Evolutionary conservation across 129 eudicot genomes (phyloP).

Genomic region (Flaveria ramosissima): DNA sequence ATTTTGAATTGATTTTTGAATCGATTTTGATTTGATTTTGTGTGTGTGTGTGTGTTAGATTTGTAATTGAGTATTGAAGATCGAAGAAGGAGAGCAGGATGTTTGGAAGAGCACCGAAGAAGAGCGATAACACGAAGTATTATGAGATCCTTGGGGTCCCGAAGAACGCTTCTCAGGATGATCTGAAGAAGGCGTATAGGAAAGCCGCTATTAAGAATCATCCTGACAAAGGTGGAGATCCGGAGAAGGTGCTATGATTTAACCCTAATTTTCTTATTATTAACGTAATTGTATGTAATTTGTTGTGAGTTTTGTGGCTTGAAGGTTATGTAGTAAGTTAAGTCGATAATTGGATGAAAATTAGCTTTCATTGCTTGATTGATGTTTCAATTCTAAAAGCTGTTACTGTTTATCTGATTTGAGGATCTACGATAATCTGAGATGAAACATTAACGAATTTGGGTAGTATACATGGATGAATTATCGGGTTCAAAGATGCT

Average conservation of each 20-base stretch:
- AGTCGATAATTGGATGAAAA: no score
- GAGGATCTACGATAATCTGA: neutral
- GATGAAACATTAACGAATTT: neutral
- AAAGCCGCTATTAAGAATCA: slow-evolving; percentile 83
- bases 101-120: slow-evolving; percentile 81
- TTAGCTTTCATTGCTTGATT: no score
- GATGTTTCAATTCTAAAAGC: neutral
- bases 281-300: neutral
- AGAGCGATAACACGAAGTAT: slow-evolving; percentile 72
- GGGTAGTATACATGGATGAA: neutral
- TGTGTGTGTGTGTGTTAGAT: slow-evolving; percentile 16
- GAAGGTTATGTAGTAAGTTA: no score
- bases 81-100: slow-evolving; percentile 33
- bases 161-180: slow-evolving; percentile 65
- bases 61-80: slow-evolving; percentile 16
- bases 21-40: neutral
- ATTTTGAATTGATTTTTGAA: neutral
- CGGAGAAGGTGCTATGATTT: slow-evolving; percentile 56
- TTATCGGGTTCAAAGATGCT: neutral
- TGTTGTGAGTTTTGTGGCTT: no score
- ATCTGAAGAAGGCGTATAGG: slow-evolving; percentile 76
- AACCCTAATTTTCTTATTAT: neutral
- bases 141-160: slow-evolving; percentile 75
- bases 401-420: neutral
- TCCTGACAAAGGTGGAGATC: slow-evolving; percentile 82